Percentiles rank a stretch among this genome's conserved stretches.
These are phyloP conservation scores for Daldinia bambusicola DNA, from an alignment of 495 filamentous ascomycete genomes.

Conservation along the genomic window DNA sequence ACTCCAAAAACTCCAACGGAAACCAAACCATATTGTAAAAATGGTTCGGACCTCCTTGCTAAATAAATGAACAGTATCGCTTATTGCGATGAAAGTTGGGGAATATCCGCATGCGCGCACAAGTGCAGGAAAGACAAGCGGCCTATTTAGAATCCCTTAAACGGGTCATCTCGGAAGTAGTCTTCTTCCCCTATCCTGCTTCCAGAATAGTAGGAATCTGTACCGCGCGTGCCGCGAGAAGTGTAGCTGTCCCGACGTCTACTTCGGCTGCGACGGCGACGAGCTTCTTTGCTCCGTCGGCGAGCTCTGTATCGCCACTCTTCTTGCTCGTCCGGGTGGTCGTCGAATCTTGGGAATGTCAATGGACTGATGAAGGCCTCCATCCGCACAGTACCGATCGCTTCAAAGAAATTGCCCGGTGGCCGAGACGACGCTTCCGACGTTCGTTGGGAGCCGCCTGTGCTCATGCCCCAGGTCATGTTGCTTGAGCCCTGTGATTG, in stretches of 20 bases:
- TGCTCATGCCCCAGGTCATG: conserved; percentile 54
- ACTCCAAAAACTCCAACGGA: conserved; percentile 36
- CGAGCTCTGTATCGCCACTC: conserved; percentile 55
- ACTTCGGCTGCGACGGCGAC: conserved; percentile 61
- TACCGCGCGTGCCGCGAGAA: conserved; percentile 57
- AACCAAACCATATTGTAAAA: conserved; percentile 1
- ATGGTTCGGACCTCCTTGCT: conserved; percentile 9
- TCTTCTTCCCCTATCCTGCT: conserved; percentile 55
- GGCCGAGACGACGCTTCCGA: conserved; percentile 70
- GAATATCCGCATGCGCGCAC: conserved; percentile 30
- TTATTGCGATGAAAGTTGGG: conserved; percentile 28
- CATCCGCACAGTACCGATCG: conserved; percentile 93
- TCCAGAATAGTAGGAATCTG: conserved; percentile 51
- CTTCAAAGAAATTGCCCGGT: conserved; percentile 71
- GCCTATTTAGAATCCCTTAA: conserved; percentile 56
- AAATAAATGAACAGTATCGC: conserved; percentile 23
- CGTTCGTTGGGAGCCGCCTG: conserved; percentile 60
- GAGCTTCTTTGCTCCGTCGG: conserved; percentile 60
- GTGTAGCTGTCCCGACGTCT: conserved; percentile 60
- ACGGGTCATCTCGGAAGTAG: conserved; percentile 59
- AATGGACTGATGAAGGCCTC: conserved; percentile 87
- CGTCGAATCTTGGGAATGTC: conserved; percentile 54
- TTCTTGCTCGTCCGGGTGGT: conserved; percentile 59
- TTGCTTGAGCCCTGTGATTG: conserved; percentile 52
- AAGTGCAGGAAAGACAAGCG: conserved; percentile 12